phyloP scores from a whole-genome alignment of 2,329 filamentous ascomycete species.

The Colletotrichum australisinense region DNA sequence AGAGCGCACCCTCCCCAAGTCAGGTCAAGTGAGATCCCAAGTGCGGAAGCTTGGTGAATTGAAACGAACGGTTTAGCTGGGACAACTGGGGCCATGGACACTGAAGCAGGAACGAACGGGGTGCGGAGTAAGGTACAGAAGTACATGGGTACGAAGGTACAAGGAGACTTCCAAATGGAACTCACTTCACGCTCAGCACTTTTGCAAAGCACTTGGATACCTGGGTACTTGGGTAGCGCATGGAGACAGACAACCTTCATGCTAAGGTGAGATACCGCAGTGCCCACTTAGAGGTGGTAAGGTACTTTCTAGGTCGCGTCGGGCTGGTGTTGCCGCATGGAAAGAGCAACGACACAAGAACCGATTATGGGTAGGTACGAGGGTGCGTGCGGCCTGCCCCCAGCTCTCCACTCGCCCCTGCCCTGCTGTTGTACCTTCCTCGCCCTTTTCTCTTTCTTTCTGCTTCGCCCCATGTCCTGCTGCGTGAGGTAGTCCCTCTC shows the following conservation, averaged over 20 bases:
- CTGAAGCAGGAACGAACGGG: conserved; percentile 33
- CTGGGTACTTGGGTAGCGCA: not conserved
- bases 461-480: not conserved
- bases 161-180: not conserved
- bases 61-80: conserved; percentile 35
- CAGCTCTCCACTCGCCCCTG: not conserved
- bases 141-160: conserved; percentile 8
- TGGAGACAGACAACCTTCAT: not conserved
- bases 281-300: too few relatives aligned
- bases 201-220: not conserved
- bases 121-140: not conserved
- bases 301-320: not conserved
- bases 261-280: not conserved
- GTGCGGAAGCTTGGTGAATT: conserved; percentile 34
- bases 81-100: conserved; percentile 23
- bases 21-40: conserved; percentile 34
- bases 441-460: not conserved
- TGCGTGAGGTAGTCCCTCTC: not conserved
- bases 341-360: not conserved
- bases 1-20: conserved; percentile 33
- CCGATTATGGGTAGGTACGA: not conserved
- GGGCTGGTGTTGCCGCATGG: not conserved
- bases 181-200: not conserved
- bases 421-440: not conserved
- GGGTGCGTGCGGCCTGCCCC: conserved; percentile 13